phyloP scores from a whole-genome alignment of 805 yeast species.

The Ogataea nitratoaversa region DNA sequence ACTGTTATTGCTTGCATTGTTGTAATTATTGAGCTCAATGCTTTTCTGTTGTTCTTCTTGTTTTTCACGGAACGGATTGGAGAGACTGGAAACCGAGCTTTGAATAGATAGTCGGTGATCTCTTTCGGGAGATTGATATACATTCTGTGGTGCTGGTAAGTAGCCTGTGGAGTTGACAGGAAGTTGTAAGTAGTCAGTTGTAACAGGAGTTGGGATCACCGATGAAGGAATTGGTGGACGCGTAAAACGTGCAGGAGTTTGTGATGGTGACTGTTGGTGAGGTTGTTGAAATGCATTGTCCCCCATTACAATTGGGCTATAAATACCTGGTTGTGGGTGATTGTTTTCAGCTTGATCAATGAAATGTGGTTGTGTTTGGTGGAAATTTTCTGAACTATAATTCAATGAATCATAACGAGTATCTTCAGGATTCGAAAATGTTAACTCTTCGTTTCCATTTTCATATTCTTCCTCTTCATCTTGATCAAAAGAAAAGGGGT shows the following conservation, averaged over 20 bases:
- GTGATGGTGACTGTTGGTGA: neutral
- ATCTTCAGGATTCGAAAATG: neutral
- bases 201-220: neutral
- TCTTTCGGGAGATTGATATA: neutral
- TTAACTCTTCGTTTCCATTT: neutral
- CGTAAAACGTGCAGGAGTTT: neutral
- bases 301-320: slow-evolving; percentile 1
- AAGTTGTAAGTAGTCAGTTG: neutral
- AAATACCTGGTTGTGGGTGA: neutral
- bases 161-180: neutral
- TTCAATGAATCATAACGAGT: neutral
- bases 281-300: neutral
- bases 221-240: slow-evolving; percentile 1
- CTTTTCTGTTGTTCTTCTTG: neutral
- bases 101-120: neutral
- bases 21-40: neutral
- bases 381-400: neutral
- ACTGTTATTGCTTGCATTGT: neutral
- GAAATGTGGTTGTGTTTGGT: neutral
- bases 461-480: neutral
- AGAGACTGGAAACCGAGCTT: neutral
- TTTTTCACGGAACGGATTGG: neutral
- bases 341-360: neutral
- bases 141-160: neutral
- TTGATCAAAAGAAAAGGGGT: slow-evolving; percentile 1